Base-by-base conservation (phyloP, 176 grass and related monocot species). In the Ensete glaucum region DNA sequence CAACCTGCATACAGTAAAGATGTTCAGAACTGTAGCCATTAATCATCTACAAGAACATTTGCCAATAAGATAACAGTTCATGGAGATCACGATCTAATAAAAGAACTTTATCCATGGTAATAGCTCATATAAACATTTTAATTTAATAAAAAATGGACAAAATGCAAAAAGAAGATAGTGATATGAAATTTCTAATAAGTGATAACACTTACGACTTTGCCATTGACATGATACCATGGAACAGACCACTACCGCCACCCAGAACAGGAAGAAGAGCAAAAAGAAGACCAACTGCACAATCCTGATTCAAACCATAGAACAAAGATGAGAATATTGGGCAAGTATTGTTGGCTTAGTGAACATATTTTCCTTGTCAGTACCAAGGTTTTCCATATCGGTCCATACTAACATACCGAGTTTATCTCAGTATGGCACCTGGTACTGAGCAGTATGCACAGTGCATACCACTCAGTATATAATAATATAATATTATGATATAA, bases 191-290 rank as follows among this genome's bases (percentile, higher is more conserved):
- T 2, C 60, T 65, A 72, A 67, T 82, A 71, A 55, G 54, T 50
- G 34, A 11, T 63, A 25, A 19, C 70, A 84, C 88, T 84, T 91
- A 99, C 96, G 91, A 55, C 86, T 89, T 99, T 12, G 75, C 84
- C 86, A 99, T 95, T 54, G 96, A 99, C 81, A 99, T 89, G 50
- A 99, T 82, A 84, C 96, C 96, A 79, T 82, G 85, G 73, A 99
- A 89, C 84, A 95, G 76, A 67, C 91, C 88, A 84, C 86, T 91
- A 66, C 60, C 85, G 82, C 96, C 96, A 27, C 91, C 91, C 22
- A 99, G 81, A 78, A 99, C 88, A 74, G 96, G 96, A 82, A 99
- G 91, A 66, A 99, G 82, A 77, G 91, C 96, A 87, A 99, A 99
- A 10, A 99, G 85, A 62, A 99, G 71, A 43, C 96, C 96, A 75